Base-by-base conservation (phyloP, 2,329 filamentous ascomycete genomes). In the Colletotrichum noveboracense region DNA sequence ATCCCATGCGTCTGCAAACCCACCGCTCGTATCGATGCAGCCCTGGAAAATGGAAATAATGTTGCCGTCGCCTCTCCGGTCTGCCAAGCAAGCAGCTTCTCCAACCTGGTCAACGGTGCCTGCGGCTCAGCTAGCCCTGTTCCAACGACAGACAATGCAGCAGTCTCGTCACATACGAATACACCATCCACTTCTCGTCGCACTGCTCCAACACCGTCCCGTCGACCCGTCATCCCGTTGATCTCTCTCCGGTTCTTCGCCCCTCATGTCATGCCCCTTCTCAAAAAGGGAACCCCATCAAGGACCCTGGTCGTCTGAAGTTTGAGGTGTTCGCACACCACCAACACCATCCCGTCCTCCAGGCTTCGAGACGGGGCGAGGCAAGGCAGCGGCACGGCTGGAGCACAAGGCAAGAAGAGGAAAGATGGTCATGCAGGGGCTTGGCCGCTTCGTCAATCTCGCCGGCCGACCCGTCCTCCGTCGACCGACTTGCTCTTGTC, bases 381-480 rank as follows among this genome's bases (percentile, higher is more conserved):
- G 64, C 21, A 60, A 58, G 52, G 18, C 48, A 18, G 66, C 52
- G 66, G 66, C 66, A 38, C 52, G 58, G 66, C 66, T 60, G 32
- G 52, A 30, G 14, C 14, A 30, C 32, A 38, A 68, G 24, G 30
- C 32, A 38, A 26, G 32, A n/a, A 21, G 21, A 52, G 43, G n/a
- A 52, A 52, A 13, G 43, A 21, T 52, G 52, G 32, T 12, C 36
- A 65, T 24, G 38, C 58, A 36, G n/a, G 66, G 36, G 30, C 8
- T 14, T 34, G 13, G 36, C 28, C 58, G 12, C 56, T 58, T 73
- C 56, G 69, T 75, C 36, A 68, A 72, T 71, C 73, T 75, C 38
- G 64, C 56, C 56, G 30, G 56, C 61, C 38, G 58, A 34, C 24
- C 60, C 13, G 34, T 43, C 68, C 38, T 21, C 43, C 52, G 26